Conservation (phyloP, 441 rosid genomes). For the Erodium chrysanthum region DNA sequence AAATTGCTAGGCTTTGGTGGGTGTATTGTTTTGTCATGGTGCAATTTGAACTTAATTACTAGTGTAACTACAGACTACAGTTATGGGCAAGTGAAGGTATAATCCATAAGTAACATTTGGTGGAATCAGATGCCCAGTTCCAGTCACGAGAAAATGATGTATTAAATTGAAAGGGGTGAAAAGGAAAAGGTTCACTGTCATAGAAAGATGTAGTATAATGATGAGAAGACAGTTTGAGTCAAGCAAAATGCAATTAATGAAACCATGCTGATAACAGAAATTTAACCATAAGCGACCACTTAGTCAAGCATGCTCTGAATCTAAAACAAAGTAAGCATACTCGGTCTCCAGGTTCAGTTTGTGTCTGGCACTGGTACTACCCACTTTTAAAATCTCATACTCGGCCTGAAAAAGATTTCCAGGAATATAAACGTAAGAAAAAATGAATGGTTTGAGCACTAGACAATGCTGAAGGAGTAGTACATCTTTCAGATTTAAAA, state of each 20-base stretch:
- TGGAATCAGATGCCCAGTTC: background rate
- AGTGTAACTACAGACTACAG: slow-evolving; percentile 4
- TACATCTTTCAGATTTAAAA: too few species aligned
- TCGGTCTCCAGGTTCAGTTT: slow-evolving; percentile 68
- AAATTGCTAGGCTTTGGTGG: background rate
- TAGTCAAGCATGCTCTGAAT: slow-evolving; percentile 17
- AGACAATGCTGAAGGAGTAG: background rate
- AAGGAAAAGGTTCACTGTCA: background rate
- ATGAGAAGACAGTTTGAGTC: background rate
- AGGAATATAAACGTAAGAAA: slow-evolving; percentile 14
- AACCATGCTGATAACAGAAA: slow-evolving; percentile 2
- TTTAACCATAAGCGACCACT: background rate
- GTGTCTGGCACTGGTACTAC: slow-evolving; percentile 39
- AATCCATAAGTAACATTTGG: background rate
- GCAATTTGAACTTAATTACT: background rate
- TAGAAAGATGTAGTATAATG: background rate
- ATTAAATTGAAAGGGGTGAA: background rate
- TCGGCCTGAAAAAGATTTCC: slow-evolving; percentile 47
- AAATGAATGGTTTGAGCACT: slow-evolving; percentile 3
- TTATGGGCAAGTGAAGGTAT: background rate
- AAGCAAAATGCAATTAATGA: background rate
- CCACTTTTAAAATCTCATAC: slow-evolving; percentile 51
- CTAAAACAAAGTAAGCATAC: slow-evolving; percentile 35
- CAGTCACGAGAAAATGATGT: background rate
- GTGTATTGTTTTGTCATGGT: background rate